Evolutionary conservation across 768 basidiomycete genomes (phyloP).

Genomic region (Tephrocybe sp.): DNA sequence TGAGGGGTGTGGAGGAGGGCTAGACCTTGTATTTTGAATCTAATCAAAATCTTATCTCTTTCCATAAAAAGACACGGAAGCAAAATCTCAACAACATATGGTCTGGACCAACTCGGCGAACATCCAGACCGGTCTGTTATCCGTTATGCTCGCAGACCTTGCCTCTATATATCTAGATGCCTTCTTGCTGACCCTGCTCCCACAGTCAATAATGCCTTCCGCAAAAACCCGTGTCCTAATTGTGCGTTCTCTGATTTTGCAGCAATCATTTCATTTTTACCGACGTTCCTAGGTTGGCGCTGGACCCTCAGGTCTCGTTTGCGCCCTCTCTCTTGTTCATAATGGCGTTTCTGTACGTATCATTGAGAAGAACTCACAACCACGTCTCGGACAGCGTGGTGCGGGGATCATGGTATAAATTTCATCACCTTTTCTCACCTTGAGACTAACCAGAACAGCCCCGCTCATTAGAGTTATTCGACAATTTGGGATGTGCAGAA

Average conservation of each 20-base stretch:
- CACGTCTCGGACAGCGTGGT: conserved; percentile 37
- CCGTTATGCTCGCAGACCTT: not conserved
- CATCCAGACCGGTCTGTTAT: too few relatives aligned
- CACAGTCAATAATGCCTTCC: conserved; percentile 4
- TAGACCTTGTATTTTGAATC: conserved; percentile 3
- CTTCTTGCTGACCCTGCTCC: not conserved
- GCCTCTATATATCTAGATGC: conserved; percentile 12
- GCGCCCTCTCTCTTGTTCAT: conserved; percentile 39
- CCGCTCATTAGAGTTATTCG: conserved; percentile 44
- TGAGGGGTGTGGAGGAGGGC: conserved; percentile 15
- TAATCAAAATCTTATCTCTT: conserved; percentile 15
- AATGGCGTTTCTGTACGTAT: conserved; percentile 51
- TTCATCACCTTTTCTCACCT: not conserved
- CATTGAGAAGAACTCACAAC: conserved; percentile 42
- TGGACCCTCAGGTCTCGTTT: conserved; percentile 46
- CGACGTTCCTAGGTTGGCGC: conserved; percentile 38
- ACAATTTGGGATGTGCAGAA: conserved; percentile 35
- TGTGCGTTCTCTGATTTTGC: conserved; percentile 18
- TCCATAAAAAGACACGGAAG: conserved; percentile 1
- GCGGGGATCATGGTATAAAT: conserved; percentile 35
- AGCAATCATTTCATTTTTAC: not conserved
- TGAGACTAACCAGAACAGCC: conserved; percentile 28
- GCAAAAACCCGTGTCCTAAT: conserved; percentile 20
- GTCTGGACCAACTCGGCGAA: not conserved
- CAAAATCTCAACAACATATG: too few relatives aligned